phyloP scores from a whole-genome alignment of 306 rosid species.

The Medicago arabica region DNA sequence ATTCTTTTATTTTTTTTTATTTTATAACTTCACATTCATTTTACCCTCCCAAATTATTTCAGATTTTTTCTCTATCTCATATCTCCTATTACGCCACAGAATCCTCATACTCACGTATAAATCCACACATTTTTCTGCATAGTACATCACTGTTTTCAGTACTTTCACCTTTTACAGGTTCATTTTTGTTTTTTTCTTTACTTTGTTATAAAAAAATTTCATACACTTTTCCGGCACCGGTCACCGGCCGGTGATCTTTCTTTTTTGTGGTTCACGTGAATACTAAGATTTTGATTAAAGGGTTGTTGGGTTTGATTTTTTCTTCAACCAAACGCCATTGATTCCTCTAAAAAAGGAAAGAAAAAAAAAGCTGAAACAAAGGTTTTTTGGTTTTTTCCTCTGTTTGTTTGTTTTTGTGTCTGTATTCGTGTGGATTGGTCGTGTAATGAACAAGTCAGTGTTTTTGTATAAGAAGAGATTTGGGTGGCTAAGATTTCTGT shows the following conservation, averaged over 20 bases:
- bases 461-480: constrained; percentile 23
- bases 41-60: constrained; percentile 28
- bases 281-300: constrained; percentile 33
- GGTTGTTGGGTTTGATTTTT: constrained; percentile 42
- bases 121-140: constrained; percentile 39
- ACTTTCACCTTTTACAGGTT: constrained; percentile 40
- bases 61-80: not conserved
- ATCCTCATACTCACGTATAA: not conserved
- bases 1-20: constrained; percentile 34
- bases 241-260: constrained; percentile 35
- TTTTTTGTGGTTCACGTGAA: constrained; percentile 32
- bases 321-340: constrained; percentile 37
- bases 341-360: not conserved
- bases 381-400: constrained; percentile 2
- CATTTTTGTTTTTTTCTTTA: not conserved
- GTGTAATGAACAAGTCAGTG: constrained; percentile 56
- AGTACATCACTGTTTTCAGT: constrained; percentile 41
- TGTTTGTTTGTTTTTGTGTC: constrained; percentile 6
- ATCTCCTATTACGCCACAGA: not conserved
- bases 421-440: constrained; percentile 46
- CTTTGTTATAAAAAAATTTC: not conserved
- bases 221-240: constrained; percentile 10
- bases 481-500: constrained; percentile 53
- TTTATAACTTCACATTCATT: constrained; percentile 44
- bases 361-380: constrained; percentile 33